phyloP scores from a whole-genome alignment of 2,329 filamentous ascomycete species.

The Penicillium paneum region DNA sequence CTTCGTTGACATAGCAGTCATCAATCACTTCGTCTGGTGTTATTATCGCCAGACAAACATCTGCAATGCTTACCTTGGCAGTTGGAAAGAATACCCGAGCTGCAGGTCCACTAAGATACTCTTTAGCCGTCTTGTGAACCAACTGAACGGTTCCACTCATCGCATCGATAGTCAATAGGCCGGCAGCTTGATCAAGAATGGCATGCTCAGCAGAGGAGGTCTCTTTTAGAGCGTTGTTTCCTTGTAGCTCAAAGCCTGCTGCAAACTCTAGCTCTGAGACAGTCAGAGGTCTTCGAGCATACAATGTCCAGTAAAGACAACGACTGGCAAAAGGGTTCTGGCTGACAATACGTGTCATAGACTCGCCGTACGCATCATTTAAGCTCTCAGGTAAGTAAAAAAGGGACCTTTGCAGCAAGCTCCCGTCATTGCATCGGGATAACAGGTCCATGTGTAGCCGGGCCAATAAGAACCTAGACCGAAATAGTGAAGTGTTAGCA shows the following conservation, averaged over 20 bases:
- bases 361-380: slow-evolving; percentile 30
- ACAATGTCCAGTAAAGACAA: slow-evolving; percentile 30
- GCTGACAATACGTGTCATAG: slow-evolving; percentile 30
- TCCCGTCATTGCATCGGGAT: slow-evolving; percentile 21
- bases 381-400: slow-evolving; percentile 28
- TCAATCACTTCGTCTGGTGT: slow-evolving; percentile 32
- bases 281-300: slow-evolving; percentile 24
- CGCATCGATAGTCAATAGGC: slow-evolving; percentile 28
- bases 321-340: slow-evolving; percentile 19
- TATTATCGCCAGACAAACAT: slow-evolving; percentile 28
- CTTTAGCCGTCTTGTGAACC: slow-evolving; percentile 32
- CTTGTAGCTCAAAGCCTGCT: background rate
- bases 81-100: slow-evolving; percentile 31
- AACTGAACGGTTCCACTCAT: slow-evolving; percentile 25
- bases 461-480: slow-evolving; percentile 29
- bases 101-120: slow-evolving; percentile 28
- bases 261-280: slow-evolving; percentile 23
- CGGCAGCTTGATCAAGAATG: slow-evolving; percentile 11
- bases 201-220: background rate
- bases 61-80: slow-evolving; percentile 29
- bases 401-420: slow-evolving; percentile 23
- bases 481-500: background rate
- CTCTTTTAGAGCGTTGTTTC: background rate
- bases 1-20: slow-evolving; percentile 27
- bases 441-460: slow-evolving; percentile 30